Conservation (phyloP, 1,284 basidiomycete genomes). For the Calocybe gambosa region DNA sequence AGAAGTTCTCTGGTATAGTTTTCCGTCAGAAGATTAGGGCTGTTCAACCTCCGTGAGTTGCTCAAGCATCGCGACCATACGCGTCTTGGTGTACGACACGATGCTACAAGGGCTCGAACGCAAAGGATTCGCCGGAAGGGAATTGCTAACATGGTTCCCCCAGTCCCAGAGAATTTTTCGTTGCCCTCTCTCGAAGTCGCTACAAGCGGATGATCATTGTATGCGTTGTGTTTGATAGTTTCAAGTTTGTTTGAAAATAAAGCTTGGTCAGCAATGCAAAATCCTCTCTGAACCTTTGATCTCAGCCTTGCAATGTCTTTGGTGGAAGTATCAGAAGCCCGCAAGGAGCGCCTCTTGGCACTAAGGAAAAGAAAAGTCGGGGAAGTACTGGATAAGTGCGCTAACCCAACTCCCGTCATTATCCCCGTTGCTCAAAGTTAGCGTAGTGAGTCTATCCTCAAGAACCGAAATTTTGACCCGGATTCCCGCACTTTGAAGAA, state of each 20-base stretch:
- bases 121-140: constrained; percentile 15
- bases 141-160: constrained; percentile 9
- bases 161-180: background rate
- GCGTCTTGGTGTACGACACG: constrained; percentile 7
- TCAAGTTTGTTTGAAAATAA: background rate
- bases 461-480: constrained; percentile 83
- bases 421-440: background rate
- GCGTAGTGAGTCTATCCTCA: constrained; percentile 45
- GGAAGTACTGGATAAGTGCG: constrained; percentile 38
- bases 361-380: constrained; percentile 76
- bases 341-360: constrained; percentile 80
- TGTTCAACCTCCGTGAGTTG: constrained; percentile 24
- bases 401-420: constrained; percentile 6
- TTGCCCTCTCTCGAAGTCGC: background rate
- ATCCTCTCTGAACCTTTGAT: background rate
- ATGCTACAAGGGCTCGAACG: constrained; percentile 24
- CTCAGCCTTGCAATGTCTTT: constrained; percentile 70
- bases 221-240: background rate
- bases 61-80: constrained; percentile 23
- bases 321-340: constrained; percentile 76
- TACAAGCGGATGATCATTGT: background rate
- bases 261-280: constrained; percentile 4
- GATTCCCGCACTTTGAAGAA: constrained; percentile 74
- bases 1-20: constrained; percentile 73
- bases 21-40: constrained; percentile 48